phyloP scores from a whole-genome alignment of 2,329 filamentous ascomycete genomes.

The Emmonsia crescens region DNA sequence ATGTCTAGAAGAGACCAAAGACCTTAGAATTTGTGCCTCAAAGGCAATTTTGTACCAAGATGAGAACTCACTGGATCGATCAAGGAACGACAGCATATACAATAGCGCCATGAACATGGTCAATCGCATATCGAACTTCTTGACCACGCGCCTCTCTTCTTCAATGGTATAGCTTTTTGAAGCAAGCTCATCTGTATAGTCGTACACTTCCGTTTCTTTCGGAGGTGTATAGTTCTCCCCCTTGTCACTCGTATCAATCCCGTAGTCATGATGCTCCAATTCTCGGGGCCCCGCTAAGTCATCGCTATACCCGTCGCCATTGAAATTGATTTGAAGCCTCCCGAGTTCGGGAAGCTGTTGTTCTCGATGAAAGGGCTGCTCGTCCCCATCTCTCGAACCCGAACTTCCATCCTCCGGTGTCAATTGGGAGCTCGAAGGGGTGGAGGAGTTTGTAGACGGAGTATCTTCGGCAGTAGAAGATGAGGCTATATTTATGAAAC shows the following conservation, averaged over 20 bases:
- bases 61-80: slow-evolving; percentile 60
- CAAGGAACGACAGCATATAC: slow-evolving; percentile 76
- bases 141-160: slow-evolving; percentile 61
- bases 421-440: slow-evolving; percentile 20
- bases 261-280: slow-evolving; percentile 17
- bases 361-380: not conserved
- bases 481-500: not conserved
- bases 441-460: slow-evolving; percentile 18
- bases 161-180: slow-evolving; percentile 40
- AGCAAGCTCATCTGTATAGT: slow-evolving; percentile 1
- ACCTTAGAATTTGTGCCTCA: not conserved
- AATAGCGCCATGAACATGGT: slow-evolving; percentile 72
- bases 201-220: slow-evolving; percentile 4
- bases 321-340: slow-evolving; percentile 28
- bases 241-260: not conserved
- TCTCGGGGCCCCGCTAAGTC: not conserved
- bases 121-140: slow-evolving; percentile 65
- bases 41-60: not conserved
- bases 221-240: not conserved
- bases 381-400: slow-evolving; percentile 15
- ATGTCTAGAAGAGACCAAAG: slow-evolving; percentile 33
- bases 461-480: slow-evolving; percentile 15
- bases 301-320: slow-evolving; percentile 8
- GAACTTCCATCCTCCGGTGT: slow-evolving; percentile 27
- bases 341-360: not conserved